A percentile compares a stretch with the other conserved stretches of the same genome.
Evolutionary conservation across 495 filamentous ascomycete genomes (phyloP).

Genomic region (Diplogelasinospora grovesii): DNA sequence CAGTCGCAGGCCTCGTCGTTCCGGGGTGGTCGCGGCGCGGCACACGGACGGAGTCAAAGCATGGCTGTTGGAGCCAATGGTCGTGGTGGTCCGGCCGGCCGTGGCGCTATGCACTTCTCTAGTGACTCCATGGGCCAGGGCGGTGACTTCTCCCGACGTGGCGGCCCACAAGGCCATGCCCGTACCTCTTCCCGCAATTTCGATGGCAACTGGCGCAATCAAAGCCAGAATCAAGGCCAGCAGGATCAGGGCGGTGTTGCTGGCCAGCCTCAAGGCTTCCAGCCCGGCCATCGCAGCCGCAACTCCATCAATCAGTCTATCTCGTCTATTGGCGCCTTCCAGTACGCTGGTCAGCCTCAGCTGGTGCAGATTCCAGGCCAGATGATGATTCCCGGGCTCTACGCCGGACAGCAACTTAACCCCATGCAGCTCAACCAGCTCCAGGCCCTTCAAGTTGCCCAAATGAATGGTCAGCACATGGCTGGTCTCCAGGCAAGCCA

Average conservation of each 20-base stretch:
- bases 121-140: conserved; percentile 28
- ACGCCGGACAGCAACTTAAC: conserved; percentile 77
- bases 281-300: conserved; percentile 83
- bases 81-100: conserved; percentile 37
- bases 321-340: conserved; percentile 77
- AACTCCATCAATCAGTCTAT: conserved; percentile 83
- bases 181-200: conserved; percentile 86
- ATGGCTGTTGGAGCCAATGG: conserved; percentile 52
- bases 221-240: conserved; percentile 57
- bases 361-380: conserved; percentile 80
- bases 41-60: conserved; percentile 56
- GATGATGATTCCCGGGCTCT: conserved; percentile 71
- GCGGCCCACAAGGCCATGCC: conserved; percentile 62
- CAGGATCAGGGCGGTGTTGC: conserved; percentile 47
- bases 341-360: conserved; percentile 87
- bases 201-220: conserved; percentile 96
- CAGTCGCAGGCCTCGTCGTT: conserved; percentile 41
- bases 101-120: conserved; percentile 24
- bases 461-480: conserved; percentile 72
- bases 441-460: conserved; percentile 82
- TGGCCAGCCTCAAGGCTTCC: conserved; percentile 74
- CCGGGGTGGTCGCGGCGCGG: conserved; percentile 43
- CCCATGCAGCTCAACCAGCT: conserved; percentile 84
- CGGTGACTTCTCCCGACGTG: conserved; percentile 63
- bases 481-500: conserved; percentile 65